Evolutionary conservation across 2,329 filamentous ascomycete genomes (phyloP).

Genomic region (Penicillium sp.): DNA sequence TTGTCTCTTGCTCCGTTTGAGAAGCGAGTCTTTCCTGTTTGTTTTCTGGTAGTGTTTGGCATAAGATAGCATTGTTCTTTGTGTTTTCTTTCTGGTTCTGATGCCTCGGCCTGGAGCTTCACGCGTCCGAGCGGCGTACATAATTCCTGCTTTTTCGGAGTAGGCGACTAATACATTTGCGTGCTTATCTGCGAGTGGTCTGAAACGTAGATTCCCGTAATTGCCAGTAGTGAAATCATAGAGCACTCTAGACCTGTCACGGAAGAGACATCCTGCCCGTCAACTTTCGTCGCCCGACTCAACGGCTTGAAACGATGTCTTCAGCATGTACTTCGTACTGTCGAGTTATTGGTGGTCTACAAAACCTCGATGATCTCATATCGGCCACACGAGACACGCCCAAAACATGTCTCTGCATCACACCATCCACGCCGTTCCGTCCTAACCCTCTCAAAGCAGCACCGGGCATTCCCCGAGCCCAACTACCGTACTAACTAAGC

Average conservation of each 20-base stretch:
- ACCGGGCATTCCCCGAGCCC: neutral
- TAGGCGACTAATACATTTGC: slow-evolving; percentile 4
- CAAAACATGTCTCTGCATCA: neutral
- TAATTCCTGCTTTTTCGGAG: slow-evolving; percentile 6
- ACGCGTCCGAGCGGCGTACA: slow-evolving; percentile 4
- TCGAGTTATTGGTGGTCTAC: neutral
- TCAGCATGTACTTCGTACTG: neutral
- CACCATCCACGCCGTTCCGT: neutral
- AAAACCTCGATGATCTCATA: neutral
- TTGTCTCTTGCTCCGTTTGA: slow-evolving; percentile 25
- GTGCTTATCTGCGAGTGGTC: neutral
- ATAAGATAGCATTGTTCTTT: slow-evolving; percentile 10
- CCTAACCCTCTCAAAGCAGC: neutral
- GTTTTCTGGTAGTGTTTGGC: slow-evolving; percentile 11
- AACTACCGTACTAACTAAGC: neutral
- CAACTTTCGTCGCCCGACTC: neutral
- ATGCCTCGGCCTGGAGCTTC: slow-evolving; percentile 1
- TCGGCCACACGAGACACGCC: neutral
- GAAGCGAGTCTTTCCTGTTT: slow-evolving; percentile 24
- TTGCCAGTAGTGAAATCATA: neutral
- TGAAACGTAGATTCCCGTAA: neutral
- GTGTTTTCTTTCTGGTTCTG: neutral
- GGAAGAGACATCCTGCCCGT: neutral
- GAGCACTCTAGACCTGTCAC: neutral
- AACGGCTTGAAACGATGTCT: neutral